Conservation (phyloP, 169 alveolate species). For the Plasmodium gallinaceum region DNA sequence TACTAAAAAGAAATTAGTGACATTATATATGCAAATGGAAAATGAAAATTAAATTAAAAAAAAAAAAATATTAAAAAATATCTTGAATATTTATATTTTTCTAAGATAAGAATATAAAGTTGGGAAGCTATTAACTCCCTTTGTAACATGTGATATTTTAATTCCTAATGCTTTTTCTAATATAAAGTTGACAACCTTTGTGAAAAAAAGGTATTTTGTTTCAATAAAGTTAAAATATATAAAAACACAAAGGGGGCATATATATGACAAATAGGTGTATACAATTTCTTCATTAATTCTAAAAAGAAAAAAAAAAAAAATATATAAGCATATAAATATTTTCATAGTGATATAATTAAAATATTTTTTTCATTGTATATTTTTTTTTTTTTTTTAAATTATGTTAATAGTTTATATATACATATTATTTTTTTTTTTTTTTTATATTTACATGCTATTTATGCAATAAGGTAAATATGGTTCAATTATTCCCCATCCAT, state of each 20-base stretch:
- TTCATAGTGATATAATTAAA: background rate
- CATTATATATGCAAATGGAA: too few species aligned
- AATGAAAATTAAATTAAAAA: background rate
- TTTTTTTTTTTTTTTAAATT: background rate
- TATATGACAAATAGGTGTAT: slow-evolving; percentile 60
- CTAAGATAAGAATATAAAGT: slow-evolving; percentile 57
- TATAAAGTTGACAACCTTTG: slow-evolving; percentile 54
- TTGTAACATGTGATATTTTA: slow-evolving; percentile 40
- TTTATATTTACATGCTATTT: slow-evolving; percentile 40
- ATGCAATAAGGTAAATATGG: slow-evolving; percentile 71
- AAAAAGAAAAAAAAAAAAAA: slow-evolving; percentile 5
- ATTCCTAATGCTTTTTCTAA: slow-evolving; percentile 42
- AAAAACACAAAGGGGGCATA: slow-evolving; percentile 61
- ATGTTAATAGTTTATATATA: background rate
- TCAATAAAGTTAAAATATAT: slow-evolving; percentile 72
- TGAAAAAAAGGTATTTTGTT: slow-evolving; percentile 60
- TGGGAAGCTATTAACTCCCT: slow-evolving; percentile 54
- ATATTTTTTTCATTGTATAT: background rate
- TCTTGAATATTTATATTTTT: slow-evolving; percentile 16
- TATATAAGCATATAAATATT: background rate
- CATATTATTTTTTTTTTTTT: background rate
- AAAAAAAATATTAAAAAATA: too few species aligned
- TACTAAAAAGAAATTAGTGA: too few species aligned
- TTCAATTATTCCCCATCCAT: slow-evolving; percentile 74
- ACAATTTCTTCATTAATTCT: slow-evolving; percentile 77